Evolutionary conservation across 495 filamentous ascomycete genomes (phyloP).

Genomic region (Tuber microsphaerosporum): DNA sequence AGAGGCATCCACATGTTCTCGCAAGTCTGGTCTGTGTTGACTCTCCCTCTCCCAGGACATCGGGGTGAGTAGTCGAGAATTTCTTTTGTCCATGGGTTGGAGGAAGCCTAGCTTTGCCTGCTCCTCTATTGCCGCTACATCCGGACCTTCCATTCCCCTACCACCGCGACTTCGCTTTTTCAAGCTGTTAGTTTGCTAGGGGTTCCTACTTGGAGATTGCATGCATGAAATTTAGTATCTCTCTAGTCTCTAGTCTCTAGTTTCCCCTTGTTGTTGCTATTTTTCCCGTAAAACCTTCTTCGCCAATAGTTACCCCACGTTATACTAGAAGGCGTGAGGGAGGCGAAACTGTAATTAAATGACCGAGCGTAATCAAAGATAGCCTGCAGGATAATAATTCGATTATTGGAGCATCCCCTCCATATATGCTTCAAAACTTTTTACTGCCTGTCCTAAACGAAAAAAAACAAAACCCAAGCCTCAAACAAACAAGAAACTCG

Average conservation of each 20-base stretch:
- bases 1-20: not conserved
- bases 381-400: not conserved
- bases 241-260: not conserved
- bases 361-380: not conserved
- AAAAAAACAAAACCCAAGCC: not conserved
- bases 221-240: not conserved
- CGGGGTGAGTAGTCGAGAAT: not conserved
- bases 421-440: not conserved
- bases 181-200: not conserved
- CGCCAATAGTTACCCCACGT: not conserved
- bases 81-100: not conserved
- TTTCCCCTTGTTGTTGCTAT: not conserved
- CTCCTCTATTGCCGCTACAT: not conserved
- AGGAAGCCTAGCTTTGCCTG: not conserved
- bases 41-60: not conserved
- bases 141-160: not conserved
- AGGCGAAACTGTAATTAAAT: not conserved
- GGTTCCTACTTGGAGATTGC: not conserved
- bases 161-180: not conserved
- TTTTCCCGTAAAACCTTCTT: not conserved
- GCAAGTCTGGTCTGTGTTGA: not conserved
- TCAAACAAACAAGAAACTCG: not conserved
- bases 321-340: not conserved
- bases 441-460: not conserved
- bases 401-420: not conserved